Percentiles rank a stretch among this genome's conserved stretches.
Conservation (phyloP, 148 eudicot species). For the Nyssa sinensis region DNA sequence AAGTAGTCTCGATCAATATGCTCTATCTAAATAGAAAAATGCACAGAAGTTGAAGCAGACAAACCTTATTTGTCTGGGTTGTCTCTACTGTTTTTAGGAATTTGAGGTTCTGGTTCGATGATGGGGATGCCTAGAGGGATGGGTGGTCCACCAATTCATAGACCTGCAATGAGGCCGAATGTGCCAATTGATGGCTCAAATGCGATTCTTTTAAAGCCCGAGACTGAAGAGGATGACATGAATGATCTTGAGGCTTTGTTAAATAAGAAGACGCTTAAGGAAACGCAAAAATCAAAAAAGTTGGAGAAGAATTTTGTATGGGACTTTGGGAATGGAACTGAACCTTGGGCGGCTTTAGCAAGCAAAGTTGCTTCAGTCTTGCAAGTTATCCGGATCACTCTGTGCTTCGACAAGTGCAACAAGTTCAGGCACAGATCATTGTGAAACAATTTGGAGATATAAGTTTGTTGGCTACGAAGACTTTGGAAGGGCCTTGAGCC, state of each 20-base stretch:
- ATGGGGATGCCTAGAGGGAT: slow-evolving; percentile 63
- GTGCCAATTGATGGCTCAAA: slow-evolving; percentile 32
- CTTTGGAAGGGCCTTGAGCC: no score
- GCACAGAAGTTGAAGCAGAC: no score
- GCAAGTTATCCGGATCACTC: no score
- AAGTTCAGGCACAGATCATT: no score
- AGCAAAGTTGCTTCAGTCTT: no score
- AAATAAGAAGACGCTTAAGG: slow-evolving; percentile 82
- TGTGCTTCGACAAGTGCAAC: no score
- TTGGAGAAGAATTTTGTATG: slow-evolving; percentile 93
- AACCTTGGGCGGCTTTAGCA: no score
- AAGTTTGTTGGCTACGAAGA: no score
- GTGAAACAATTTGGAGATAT: no score
- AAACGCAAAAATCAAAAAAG: slow-evolving; percentile 85
- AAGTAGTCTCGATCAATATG: no score
- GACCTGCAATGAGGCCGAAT: slow-evolving; percentile 48
- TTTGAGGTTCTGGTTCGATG: slow-evolving; percentile 24
- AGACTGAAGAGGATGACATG: slow-evolving; percentile 74
- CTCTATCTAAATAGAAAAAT: no score
- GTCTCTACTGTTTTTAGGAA: slow-evolving; percentile 45
- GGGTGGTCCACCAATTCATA: slow-evolving; percentile 63
- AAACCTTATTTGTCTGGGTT: slow-evolving; percentile 39
- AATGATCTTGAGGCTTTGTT: slow-evolving; percentile 84
- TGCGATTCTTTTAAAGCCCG: slow-evolving; percentile 37
- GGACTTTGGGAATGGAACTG: no score